A percentile compares a stretch with the other conserved stretches of the same genome.
Evolutionary conservation across 2,329 filamentous ascomycete genomes (phyloP).

Genomic region (Teratosphaeriaceae sp.): DNA sequence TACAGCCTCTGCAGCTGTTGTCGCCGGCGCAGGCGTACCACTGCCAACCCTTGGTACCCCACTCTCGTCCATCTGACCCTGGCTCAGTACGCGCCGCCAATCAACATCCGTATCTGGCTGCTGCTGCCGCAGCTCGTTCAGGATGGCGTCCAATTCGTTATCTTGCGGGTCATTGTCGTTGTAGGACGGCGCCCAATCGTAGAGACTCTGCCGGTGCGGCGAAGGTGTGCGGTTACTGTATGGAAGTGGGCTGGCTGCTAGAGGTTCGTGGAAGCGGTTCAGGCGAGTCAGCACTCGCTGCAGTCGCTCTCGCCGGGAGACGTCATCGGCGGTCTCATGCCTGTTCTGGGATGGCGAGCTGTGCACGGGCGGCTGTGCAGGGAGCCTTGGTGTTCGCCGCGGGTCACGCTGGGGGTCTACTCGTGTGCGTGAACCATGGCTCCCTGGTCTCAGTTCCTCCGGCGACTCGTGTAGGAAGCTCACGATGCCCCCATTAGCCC

Average conservation of each 20-base stretch:
- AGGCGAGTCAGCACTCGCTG: slow-evolving; percentile 41
- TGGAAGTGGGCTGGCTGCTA: slow-evolving; percentile 25
- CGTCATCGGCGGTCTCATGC: slow-evolving; percentile 28
- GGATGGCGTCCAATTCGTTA: slow-evolving; percentile 35
- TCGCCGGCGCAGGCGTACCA: slow-evolving; percentile 20
- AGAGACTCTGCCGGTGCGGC: slow-evolving; percentile 48
- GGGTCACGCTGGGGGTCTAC: slow-evolving; percentile 19
- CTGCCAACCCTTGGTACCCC: slow-evolving; percentile 19
- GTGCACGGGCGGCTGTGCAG: not conserved
- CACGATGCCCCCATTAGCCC: slow-evolving; percentile 41
- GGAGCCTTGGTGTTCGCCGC: slow-evolving; percentile 4
- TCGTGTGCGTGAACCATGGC: slow-evolving; percentile 4
- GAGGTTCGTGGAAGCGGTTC: slow-evolving; percentile 37
- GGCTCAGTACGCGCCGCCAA: slow-evolving; percentile 31
- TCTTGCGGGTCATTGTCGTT: slow-evolving; percentile 31
- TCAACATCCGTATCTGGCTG: slow-evolving; percentile 33
- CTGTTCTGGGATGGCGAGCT: slow-evolving; percentile 4
- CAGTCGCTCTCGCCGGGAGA: slow-evolving; percentile 35
- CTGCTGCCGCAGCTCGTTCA: slow-evolving; percentile 34
- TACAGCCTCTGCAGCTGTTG: slow-evolving; percentile 13
- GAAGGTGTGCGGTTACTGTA: slow-evolving; percentile 48
- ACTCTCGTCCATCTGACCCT: slow-evolving; percentile 31
- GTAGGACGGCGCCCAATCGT: slow-evolving; percentile 51
- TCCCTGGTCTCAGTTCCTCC: slow-evolving; percentile 24
- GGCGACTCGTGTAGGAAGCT: slow-evolving; percentile 43